These are phyloP conservation scores for Fusarium neocosmosporiellum DNA, from an alignment of 2,329 filamentous ascomycete genomes.

Conservation along the genomic window DNA sequence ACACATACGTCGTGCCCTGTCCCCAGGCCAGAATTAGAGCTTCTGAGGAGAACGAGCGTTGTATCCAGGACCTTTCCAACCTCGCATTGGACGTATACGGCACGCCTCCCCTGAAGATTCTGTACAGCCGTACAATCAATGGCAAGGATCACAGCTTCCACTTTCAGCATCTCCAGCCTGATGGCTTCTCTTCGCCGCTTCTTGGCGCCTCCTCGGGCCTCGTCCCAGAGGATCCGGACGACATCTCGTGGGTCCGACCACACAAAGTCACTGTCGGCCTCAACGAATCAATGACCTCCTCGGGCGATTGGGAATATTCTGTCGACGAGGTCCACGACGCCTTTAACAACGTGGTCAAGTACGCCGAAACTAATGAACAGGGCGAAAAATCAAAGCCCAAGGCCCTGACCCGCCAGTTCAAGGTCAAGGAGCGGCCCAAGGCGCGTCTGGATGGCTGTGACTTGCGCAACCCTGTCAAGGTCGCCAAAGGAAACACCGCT, in stretches of 20 bases:
- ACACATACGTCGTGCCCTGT: slow-evolving; percentile 87
- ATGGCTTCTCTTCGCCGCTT: slow-evolving; percentile 83
- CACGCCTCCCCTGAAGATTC: slow-evolving; percentile 90
- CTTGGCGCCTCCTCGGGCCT: slow-evolving; percentile 70
- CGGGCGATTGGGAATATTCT: slow-evolving; percentile 88
- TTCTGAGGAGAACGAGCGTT: slow-evolving; percentile 72
- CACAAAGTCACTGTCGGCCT: slow-evolving; percentile 82
- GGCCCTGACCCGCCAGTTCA: slow-evolving; percentile 79
- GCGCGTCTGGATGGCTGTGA: slow-evolving; percentile 80
- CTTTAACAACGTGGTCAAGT: slow-evolving; percentile 87
- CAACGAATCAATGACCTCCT: slow-evolving; percentile 86
- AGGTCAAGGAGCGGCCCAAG: slow-evolving; percentile 87
- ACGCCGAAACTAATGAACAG: slow-evolving; percentile 75
- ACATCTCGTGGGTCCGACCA: slow-evolving; percentile 83
- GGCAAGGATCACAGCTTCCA: slow-evolving; percentile 85
- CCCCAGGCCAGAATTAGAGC: slow-evolving; percentile 80
- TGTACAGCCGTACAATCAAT: slow-evolving; percentile 91
- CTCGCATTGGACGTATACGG: slow-evolving; percentile 85
- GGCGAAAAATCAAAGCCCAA: slow-evolving; percentile 70
- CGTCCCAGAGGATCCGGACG: slow-evolving; percentile 70
- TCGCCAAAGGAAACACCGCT: slow-evolving; percentile 77
- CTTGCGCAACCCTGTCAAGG: slow-evolving; percentile 81
- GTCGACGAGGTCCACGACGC: slow-evolving; percentile 94
- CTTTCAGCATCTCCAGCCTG: slow-evolving; percentile 93
- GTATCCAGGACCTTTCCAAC: slow-evolving; percentile 88